phyloP scores from a whole-genome alignment of 371 early-diverging fungal genomes.

The Mortierella sp. region DNA sequence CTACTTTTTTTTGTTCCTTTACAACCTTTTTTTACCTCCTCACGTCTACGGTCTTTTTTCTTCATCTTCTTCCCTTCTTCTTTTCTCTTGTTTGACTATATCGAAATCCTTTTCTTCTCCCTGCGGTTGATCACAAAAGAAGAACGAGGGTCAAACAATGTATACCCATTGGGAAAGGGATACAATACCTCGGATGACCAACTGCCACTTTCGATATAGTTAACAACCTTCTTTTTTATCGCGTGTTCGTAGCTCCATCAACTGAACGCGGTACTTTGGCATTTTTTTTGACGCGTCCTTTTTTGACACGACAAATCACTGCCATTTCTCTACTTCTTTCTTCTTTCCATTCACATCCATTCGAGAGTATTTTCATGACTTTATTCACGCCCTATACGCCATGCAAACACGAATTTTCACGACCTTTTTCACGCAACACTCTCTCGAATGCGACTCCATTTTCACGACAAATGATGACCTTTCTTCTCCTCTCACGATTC shows the following conservation, averaged over 20 bases:
- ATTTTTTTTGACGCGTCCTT: background rate
- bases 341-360: background rate
- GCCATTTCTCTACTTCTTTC: background rate
- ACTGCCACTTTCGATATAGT: background rate
- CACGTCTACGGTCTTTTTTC: conserved; percentile 6
- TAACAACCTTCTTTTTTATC: background rate
- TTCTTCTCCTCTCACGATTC: background rate
- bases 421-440: background rate
- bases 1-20: background rate
- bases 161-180: background rate
- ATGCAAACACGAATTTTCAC: background rate
- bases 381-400: background rate
- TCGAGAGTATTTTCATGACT: conserved; percentile 11
- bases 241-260: background rate
- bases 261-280: background rate
- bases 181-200: background rate
- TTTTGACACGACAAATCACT: background rate
- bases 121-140: background rate
- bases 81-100: conserved; percentile 1
- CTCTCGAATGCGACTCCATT: background rate
- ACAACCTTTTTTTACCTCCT: background rate
- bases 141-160: background rate
- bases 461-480: background rate
- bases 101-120: background rate
- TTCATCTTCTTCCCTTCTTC: background rate